phyloP scores from a whole-genome alignment of 176 grass and related monocot genomes.

The Juncus effusus region DNA sequence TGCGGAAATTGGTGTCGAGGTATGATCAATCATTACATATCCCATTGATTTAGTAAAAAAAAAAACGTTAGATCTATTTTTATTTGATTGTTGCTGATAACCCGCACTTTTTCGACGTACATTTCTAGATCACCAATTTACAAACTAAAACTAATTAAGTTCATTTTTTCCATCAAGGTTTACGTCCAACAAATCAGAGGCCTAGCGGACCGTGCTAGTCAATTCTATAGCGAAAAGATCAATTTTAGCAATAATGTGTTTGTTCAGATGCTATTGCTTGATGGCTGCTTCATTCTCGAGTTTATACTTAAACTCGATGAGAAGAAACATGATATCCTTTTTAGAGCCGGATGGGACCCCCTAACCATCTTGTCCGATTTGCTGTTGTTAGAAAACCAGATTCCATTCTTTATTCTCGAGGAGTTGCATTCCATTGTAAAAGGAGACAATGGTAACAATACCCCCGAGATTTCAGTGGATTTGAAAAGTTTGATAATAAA shows the following conservation, averaged over 20 bases:
- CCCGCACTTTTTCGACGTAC: too few species aligned
- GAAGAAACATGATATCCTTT: slow-evolving; percentile 1
- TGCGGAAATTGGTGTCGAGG: not conserved
- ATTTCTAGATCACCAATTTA: too few species aligned
- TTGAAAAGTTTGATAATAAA: slow-evolving; percentile 7
- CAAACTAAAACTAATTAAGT: too few species aligned
- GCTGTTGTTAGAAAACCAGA: slow-evolving; percentile 49
- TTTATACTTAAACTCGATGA: slow-evolving; percentile 15
- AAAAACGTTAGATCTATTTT: too few species aligned
- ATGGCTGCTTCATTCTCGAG: slow-evolving; percentile 23
- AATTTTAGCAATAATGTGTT: not conserved
- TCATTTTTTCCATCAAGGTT: too few species aligned
- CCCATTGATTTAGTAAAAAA: too few species aligned
- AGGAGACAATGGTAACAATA: not conserved
- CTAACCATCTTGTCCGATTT: slow-evolving; percentile 23
- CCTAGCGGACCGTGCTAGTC: not conserved
- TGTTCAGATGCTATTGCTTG: slow-evolving; percentile 9
- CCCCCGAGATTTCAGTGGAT: not conserved
- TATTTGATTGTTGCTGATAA: too few species aligned
- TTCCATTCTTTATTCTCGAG: slow-evolving; percentile 32
- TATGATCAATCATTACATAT: too few species aligned
- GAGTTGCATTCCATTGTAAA: not conserved
- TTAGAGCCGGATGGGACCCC: not conserved
- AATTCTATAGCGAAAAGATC: not conserved
- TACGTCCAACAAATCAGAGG: not conserved